Conservation (phyloP, 2,329 filamentous ascomycete genomes). For the Akanthomyces muscarius region DNA sequence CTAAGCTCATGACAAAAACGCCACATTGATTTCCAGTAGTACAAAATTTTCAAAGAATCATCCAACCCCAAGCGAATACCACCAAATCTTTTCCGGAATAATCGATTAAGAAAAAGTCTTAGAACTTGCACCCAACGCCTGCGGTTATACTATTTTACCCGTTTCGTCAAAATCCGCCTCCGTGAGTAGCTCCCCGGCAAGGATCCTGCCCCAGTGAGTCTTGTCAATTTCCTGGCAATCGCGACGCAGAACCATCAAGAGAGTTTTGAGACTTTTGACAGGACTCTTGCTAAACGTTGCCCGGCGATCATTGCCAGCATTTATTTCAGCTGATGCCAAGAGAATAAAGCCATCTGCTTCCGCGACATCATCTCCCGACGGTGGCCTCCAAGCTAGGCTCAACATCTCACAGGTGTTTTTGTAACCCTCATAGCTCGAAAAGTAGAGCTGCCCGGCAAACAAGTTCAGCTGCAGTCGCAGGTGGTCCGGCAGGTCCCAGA, state of each 20-base stretch:
- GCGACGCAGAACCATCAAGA: conserved; percentile 35
- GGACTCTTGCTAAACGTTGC: too few relatives aligned
- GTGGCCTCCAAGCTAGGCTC: conserved; percentile 38
- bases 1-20: too few relatives aligned
- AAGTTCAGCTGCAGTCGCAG: conserved; percentile 47
- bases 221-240: conserved; percentile 36
- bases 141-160: too few relatives aligned
- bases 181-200: conserved; percentile 29
- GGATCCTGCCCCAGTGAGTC: conserved; percentile 38
- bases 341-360: conserved; percentile 35
- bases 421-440: conserved; percentile 53
- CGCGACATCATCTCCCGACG: conserved; percentile 16
- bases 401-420: conserved; percentile 46
- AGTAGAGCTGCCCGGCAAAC: conserved; percentile 65
- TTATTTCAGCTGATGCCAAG: too few relatives aligned
- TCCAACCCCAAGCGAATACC: too few relatives aligned
- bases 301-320: too few relatives aligned
- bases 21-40: too few relatives aligned
- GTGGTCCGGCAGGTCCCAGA: neutral
- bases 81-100: too few relatives aligned
- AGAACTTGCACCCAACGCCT: too few relatives aligned
- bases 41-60: too few relatives aligned
- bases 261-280: conserved; percentile 33
- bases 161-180: conserved; percentile 23
- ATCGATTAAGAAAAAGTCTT: too few relatives aligned